Base-by-base conservation (phyloP, 1,139 yeast species). In the Yamadazyma songkhlaensis region DNA sequence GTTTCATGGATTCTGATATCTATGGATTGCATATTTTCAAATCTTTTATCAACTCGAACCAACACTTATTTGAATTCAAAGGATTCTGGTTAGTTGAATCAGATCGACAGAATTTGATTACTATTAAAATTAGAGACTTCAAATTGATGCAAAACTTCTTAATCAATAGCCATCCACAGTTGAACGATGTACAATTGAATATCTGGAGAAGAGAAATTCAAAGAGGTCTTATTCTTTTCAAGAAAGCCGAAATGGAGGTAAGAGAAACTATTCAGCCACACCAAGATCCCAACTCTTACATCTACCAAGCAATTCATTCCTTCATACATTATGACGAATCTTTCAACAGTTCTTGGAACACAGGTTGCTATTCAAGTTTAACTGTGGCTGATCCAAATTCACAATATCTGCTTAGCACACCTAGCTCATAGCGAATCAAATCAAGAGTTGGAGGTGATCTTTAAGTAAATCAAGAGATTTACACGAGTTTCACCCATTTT, bases 11-110 rank as follows among this genome's bases (percentile, higher is more conserved):
- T 55, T 74, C 86, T 6, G 95, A 86, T 53, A 79, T 87, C 1
- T 78, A 81, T 55, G 95, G 95, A 0, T 52, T 84, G 7, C 69
- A 72, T 46, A 86, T 86, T 13, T 66, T 74, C 45, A 60, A 67
- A 25, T 72, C 57, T 23, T 67, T 57, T 41, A 35, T 48, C 20
- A 29, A 33, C 33, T 28, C 37, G 21, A 34, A 26, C 39, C 31
- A 15, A 29, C 20, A 4, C 30, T 34, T n/a, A 25, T 55, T 14
- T 30, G 22, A 6, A 46, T 49, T 37, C 10, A n/a, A 30, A 5
- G 67, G 68, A 1, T 60, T 63, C 3, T 63, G 60, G 33, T 48
- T 80, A 7, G 43, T 67, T 3, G 80, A 76, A 28, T 70, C 67
- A 38, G 38, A 46, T 11, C 15, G n/a, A 15, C 38, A 49, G 2